These are phyloP conservation scores for Lecanicillium sp. DNA, from an alignment of 2,329 filamentous ascomycete species.

Conservation along the genomic window DNA sequence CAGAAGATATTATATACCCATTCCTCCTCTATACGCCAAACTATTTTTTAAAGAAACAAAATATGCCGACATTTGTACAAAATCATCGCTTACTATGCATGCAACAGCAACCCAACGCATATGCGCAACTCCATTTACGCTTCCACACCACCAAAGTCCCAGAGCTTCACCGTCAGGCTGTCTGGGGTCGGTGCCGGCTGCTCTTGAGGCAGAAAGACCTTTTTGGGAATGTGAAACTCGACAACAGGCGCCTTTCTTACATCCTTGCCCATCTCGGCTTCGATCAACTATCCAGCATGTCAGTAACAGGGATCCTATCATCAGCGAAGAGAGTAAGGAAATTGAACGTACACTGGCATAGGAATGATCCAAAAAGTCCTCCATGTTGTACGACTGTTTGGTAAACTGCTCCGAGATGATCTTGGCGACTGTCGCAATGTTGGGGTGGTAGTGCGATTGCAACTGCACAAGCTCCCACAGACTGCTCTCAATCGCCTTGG, in stretches of 20 bases:
- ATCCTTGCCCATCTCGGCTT: slow-evolving; percentile 74
- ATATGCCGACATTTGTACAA: too few relatives aligned
- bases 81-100: neutral
- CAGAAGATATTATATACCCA: too few relatives aligned
- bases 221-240: slow-evolving; percentile 90
- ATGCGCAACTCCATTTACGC: neutral
- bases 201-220: slow-evolving; percentile 57
- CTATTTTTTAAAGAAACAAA: too few relatives aligned
- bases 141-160: slow-evolving; percentile 40
- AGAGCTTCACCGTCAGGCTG: slow-evolving; percentile 51
- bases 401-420: slow-evolving; percentile 97
- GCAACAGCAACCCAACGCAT: neutral
- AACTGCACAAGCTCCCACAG: slow-evolving; percentile 92
- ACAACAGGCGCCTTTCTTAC: slow-evolving; percentile 82
- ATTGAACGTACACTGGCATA: slow-evolving; percentile 61
- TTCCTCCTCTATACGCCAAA: too few relatives aligned
- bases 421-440: slow-evolving; percentile 86
- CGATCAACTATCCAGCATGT: slow-evolving; percentile 56
- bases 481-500: slow-evolving; percentile 81
- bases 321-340: slow-evolving; percentile 14
- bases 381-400: slow-evolving; percentile 88
- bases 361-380: slow-evolving; percentile 94
- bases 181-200: slow-evolving; percentile 39
- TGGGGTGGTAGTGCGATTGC: slow-evolving; percentile 92
- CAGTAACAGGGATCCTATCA: slow-evolving; percentile 17